Percentiles rank a stretch among this genome's conserved stretches.
Evolutionary conservation across 2,329 filamentous ascomycete genomes (phyloP).

Genomic region (Xenoacremonium recifei): DNA sequence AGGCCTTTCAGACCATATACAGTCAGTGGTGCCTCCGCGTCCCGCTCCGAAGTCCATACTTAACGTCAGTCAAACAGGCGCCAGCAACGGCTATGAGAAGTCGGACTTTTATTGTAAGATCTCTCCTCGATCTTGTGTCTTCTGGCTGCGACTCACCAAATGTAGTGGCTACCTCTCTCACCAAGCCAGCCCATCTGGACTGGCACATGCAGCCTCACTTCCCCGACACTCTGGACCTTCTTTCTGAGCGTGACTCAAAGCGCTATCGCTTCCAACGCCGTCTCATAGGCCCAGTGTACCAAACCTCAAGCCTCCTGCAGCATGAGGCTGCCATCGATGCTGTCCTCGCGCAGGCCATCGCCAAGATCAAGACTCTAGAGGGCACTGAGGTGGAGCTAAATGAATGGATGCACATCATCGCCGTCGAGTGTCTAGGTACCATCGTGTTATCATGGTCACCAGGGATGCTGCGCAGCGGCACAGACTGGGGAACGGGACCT

Average conservation of each 20-base stretch:
- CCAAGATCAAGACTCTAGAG: constrained; percentile 34
- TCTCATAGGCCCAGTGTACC: constrained; percentile 49
- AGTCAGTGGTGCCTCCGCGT: constrained; percentile 29
- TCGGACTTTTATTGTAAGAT: constrained; percentile 51
- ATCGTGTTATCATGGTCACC: constrained; percentile 53
- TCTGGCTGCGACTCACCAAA: not conserved
- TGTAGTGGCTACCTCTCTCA: constrained; percentile 45
- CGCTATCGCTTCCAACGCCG: constrained; percentile 50
- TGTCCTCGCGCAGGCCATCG: constrained; percentile 35
- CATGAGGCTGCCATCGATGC: constrained; percentile 41
- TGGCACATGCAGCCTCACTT: constrained; percentile 35
- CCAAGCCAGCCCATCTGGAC: constrained; percentile 39
- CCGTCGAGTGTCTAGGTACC: constrained; percentile 50
- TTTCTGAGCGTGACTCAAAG: constrained; percentile 46
- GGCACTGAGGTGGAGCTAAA: constrained; percentile 46
- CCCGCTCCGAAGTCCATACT: too few relatives aligned
- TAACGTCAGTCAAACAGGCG: too few relatives aligned
- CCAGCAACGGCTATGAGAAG: constrained; percentile 48
- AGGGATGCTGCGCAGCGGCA: constrained; percentile 40
- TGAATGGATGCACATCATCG: constrained; percentile 57
- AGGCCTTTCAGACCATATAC: constrained; percentile 49
- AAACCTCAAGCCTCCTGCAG: constrained; percentile 39
- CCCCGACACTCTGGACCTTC: constrained; percentile 47
- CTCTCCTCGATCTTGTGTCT: not conserved
- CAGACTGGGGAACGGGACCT: constrained; percentile 46